These are phyloP conservation scores for Yamadazyma sp. DNA, from an alignment of 805 yeast genomes.

Conservation along the genomic window DNA sequence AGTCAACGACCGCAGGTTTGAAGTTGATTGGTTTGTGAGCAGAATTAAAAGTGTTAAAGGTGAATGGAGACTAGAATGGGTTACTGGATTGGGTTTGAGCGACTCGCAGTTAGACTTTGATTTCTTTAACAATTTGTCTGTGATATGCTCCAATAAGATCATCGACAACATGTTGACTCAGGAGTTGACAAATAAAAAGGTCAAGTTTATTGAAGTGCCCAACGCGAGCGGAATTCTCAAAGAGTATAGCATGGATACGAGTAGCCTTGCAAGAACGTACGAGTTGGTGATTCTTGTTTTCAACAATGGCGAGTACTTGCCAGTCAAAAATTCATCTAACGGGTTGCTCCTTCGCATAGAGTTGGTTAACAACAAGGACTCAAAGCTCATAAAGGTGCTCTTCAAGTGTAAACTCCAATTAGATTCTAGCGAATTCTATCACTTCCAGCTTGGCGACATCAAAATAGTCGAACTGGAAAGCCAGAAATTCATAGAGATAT, in stretches of 20 bases:
- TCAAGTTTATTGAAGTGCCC: conserved; percentile 33
- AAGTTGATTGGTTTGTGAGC: conserved; percentile 53
- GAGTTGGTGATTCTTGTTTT: conserved; percentile 13
- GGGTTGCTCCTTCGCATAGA: conserved; percentile 32
- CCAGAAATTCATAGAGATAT: conserved; percentile 27
- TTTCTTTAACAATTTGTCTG: conserved; percentile 41
- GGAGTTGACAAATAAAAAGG: conserved; percentile 43
- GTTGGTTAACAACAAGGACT: conserved; percentile 21
- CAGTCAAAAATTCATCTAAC: conserved; percentile 30
- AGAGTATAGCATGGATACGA: conserved; percentile 16
- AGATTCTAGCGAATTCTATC: conserved; percentile 25
- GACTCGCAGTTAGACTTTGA: conserved; percentile 25
- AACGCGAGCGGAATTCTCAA: conserved; percentile 15
- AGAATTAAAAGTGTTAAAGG: conserved; percentile 49
- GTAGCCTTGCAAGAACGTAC: neutral
- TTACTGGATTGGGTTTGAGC: conserved; percentile 13
- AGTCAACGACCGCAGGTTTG: conserved; percentile 34
- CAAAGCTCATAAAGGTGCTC: conserved; percentile 11
- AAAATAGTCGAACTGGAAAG: conserved; percentile 23
- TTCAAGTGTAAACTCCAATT: conserved; percentile 25
- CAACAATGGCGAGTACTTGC: conserved; percentile 12
- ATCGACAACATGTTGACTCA: conserved; percentile 53
- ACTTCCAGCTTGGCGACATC: conserved; percentile 20
- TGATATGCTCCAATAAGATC: conserved; percentile 46
- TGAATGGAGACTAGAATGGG: conserved; percentile 58